A percentile compares a stretch with the other conserved stretches of the same genome.
Evolutionary conservation across 345 rosid genomes (phyloP).

Genomic region (Rhodamnia rubescens): DNA sequence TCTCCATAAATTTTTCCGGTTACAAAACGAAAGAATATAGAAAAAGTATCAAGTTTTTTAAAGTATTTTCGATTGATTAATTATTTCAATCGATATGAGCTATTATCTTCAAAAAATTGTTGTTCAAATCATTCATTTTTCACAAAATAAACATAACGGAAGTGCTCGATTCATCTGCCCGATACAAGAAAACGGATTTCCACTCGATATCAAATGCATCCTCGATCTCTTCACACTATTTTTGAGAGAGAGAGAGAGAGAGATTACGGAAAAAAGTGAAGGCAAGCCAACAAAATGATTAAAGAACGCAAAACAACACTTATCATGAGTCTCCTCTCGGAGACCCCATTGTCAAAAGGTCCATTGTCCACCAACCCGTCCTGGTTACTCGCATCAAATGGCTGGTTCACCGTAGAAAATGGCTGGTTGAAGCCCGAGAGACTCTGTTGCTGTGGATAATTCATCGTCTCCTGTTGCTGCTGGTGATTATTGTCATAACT

Average conservation of each 20-base stretch:
- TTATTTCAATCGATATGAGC: too few relatives aligned
- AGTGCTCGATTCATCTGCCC: not conserved
- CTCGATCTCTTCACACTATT: not conserved
- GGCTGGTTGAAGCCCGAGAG: slow-evolving; percentile 24
- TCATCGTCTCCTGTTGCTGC: slow-evolving; percentile 16
- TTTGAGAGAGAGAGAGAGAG: not conserved
- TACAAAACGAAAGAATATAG: too few relatives aligned
- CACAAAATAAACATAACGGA: too few relatives aligned
- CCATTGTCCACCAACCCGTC: slow-evolving; percentile 8
- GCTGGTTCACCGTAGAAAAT: slow-evolving; percentile 25
- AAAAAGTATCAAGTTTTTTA: too few relatives aligned
- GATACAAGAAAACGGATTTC: not conserved
- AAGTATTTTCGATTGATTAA: too few relatives aligned
- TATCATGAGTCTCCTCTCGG: slow-evolving; percentile 1
- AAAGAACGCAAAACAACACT: slow-evolving; percentile 2
- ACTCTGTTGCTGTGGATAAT: slow-evolving; percentile 7
- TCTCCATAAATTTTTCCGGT: too few relatives aligned
- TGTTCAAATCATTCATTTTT: too few relatives aligned
- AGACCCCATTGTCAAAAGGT: slow-evolving; percentile 23
- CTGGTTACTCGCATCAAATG: slow-evolving; percentile 25
- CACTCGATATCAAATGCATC: not conserved
- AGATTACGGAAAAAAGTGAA: not conserved
- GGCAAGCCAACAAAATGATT: not conserved
- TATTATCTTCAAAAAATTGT: too few relatives aligned
- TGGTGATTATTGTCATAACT: slow-evolving; percentile 7